Evolutionary conservation across 495 filamentous ascomycete genomes (phyloP).

Genomic region (Trichoderma virens): DNA sequence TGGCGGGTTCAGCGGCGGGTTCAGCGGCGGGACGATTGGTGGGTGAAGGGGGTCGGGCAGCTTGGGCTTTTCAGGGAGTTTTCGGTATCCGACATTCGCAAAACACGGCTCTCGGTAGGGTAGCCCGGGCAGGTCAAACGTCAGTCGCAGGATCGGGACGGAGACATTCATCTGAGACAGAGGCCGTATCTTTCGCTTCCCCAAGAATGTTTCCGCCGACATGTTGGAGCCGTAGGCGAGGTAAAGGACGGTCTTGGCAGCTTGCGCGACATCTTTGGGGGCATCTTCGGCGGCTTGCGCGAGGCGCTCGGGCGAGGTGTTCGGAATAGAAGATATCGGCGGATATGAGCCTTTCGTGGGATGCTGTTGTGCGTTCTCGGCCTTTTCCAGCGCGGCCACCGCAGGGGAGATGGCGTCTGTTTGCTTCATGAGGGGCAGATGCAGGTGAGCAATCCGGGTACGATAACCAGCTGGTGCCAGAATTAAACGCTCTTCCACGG

Average conservation of each 20-base stretch:
- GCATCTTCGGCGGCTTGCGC: slow-evolving; percentile 2
- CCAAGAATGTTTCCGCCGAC: slow-evolving; percentile 63
- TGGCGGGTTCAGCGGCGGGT: slow-evolving; percentile 21
- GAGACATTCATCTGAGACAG: slow-evolving; percentile 70
- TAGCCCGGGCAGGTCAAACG: slow-evolving; percentile 78
- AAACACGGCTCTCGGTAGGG: slow-evolving; percentile 91
- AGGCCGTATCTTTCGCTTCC: slow-evolving; percentile 66
- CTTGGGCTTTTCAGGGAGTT: slow-evolving; percentile 30
- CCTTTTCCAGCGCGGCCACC: not conserved
- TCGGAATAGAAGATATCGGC: not conserved
- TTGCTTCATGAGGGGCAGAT: not conserved
- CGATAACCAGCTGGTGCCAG: not conserved
- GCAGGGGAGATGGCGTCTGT: not conserved
- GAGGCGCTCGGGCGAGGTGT: slow-evolving; percentile 9
- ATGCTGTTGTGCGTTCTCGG: not conserved
- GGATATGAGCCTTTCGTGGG: not conserved
- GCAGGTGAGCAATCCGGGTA: not conserved
- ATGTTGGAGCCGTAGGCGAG: slow-evolving; percentile 96
- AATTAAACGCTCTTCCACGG: not conserved
- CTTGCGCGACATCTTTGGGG: slow-evolving; percentile 10
- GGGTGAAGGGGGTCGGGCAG: slow-evolving; percentile 15
- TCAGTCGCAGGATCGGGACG: slow-evolving; percentile 66
- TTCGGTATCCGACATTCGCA: slow-evolving; percentile 63
- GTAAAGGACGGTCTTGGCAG: slow-evolving; percentile 61
- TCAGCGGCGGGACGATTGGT: slow-evolving; percentile 26